A percentile compares a stretch with the other conserved stretches of the same genome.
Evolutionary conservation across 352 stramenopile genomes (phyloP).

Genomic region (Blastocystis sp.): DNA sequence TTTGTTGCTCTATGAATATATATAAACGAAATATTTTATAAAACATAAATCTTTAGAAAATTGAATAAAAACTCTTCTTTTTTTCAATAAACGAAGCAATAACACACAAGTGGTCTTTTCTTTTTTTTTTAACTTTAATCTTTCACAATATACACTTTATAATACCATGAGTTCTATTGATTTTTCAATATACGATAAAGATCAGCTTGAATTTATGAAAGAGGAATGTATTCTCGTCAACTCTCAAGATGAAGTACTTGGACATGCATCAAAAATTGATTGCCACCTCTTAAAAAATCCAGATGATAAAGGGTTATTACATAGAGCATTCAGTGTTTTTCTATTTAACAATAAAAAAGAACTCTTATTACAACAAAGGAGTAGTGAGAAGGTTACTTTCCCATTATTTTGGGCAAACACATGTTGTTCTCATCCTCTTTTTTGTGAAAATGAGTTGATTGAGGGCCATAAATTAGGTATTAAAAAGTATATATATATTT

Average conservation of each 20-base stretch:
- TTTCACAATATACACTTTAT: too few species aligned
- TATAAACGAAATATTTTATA: too few species aligned
- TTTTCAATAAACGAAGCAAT: too few species aligned
- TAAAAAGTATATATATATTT: conserved; percentile 46
- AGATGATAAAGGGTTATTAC: conserved; percentile 49
- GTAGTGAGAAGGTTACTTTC: conserved; percentile 92
- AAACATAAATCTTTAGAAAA: too few species aligned
- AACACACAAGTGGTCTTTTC: too few species aligned
- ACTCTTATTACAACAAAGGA: conserved; percentile 62
- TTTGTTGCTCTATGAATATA: too few species aligned
- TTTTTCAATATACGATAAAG: conserved; percentile 47
- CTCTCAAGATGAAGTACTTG: conserved; percentile 55
- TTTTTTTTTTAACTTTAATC: too few species aligned
- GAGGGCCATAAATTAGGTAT: conserved; percentile 56
- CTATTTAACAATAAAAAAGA: conserved; percentile 55
- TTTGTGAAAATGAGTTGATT: conserved; percentile 63
- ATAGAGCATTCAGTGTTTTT: conserved; percentile 67
- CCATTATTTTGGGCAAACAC: conserved; percentile 95
- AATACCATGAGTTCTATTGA: too few species aligned
- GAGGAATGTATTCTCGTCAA: conserved; percentile 67
- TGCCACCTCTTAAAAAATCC: conserved; percentile 42
- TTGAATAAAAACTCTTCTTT: too few species aligned
- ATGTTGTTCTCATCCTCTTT: conserved; percentile 89
- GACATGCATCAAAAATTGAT: conserved; percentile 64
- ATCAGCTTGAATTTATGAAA: conserved; percentile 66